phyloP scores from a whole-genome alignment of 2,329 filamentous ascomycete species.

The Rutstroemia sp. region DNA sequence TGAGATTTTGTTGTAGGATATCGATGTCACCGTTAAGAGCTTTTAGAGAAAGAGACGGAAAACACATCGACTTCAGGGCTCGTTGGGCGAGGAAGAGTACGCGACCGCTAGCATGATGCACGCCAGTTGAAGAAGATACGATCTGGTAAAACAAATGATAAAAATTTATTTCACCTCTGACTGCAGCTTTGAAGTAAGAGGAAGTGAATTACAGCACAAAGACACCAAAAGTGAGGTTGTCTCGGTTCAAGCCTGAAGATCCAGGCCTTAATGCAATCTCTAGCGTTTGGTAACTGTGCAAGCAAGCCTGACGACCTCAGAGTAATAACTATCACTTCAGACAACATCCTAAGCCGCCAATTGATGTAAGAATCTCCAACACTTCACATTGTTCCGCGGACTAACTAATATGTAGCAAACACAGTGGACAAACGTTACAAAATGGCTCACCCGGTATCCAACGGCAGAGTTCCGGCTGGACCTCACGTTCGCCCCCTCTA shows the following conservation, averaged over 20 bases:
- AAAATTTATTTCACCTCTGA: not conserved
- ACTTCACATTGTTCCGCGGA: not conserved
- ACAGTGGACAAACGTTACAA: conserved; percentile 25
- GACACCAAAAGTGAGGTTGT: not conserved
- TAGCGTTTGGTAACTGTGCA: not conserved
- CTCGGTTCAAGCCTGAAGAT: not conserved
- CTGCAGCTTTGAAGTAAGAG: not conserved
- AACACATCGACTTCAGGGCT: conserved; percentile 6
- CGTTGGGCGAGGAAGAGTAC: conserved; percentile 1
- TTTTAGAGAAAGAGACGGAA: not conserved
- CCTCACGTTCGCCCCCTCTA: conserved; percentile 64
- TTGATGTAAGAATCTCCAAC: not conserved
- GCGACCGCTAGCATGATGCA: conserved; percentile 2
- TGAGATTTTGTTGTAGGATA: not conserved
- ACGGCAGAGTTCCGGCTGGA: conserved; percentile 31
- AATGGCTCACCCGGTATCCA: conserved; percentile 31
- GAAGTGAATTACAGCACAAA: conserved; percentile 6
- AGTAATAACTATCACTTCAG: not conserved
- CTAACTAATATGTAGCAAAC: not conserved
- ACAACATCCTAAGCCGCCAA: not conserved
- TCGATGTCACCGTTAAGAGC: not conserved
- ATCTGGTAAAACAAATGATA: not conserved
- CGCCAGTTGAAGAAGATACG: not conserved
- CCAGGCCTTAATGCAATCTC: not conserved
- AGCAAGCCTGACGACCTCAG: too few species aligned